These are phyloP conservation scores for Stenogyne calaminthoides DNA, from an alignment of 305 asterid genomes.

Conservation along the genomic window DNA sequence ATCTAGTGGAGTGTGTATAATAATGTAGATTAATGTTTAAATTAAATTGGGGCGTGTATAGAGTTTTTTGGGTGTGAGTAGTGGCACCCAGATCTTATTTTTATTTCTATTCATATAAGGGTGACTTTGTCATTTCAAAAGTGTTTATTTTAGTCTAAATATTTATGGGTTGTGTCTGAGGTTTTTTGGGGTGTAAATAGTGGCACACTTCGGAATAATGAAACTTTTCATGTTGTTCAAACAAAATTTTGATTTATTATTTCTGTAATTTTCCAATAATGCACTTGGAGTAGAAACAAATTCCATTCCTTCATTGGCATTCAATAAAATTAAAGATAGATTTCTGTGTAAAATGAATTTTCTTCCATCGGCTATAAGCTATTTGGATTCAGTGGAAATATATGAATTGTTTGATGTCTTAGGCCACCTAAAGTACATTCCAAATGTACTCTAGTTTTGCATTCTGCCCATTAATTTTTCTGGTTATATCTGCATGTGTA, in stretches of 20 bases:
- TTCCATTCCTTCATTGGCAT: not conserved
- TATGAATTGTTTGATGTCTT: not conserved
- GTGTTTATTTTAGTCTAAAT: not conserved
- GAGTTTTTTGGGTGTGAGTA: not conserved
- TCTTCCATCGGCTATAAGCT: not conserved
- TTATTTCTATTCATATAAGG: not conserved
- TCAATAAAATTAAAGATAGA: not conserved
- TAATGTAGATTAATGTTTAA: not conserved
- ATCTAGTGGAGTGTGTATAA: too few species aligned
- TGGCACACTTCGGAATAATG: not conserved
- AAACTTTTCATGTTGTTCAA: conserved; percentile 5
- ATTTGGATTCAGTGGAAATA: not conserved
- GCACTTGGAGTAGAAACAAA: not conserved
- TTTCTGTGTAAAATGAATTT: not conserved
- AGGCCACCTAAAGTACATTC: not conserved
- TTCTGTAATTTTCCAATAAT: not conserved
- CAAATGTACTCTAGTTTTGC: not conserved
- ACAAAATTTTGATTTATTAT: not conserved
- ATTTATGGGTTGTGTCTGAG: not conserved
- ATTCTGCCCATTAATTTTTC: conserved; percentile 3
- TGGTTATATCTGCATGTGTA: not conserved
- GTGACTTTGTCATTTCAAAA: not conserved
- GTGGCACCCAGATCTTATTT: not conserved
- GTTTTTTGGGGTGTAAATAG: not conserved
- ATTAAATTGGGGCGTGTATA: not conserved